phyloP scores from a whole-genome alignment of 768 basidiomycete genomes.

The Cytidiella melzeri region DNA sequence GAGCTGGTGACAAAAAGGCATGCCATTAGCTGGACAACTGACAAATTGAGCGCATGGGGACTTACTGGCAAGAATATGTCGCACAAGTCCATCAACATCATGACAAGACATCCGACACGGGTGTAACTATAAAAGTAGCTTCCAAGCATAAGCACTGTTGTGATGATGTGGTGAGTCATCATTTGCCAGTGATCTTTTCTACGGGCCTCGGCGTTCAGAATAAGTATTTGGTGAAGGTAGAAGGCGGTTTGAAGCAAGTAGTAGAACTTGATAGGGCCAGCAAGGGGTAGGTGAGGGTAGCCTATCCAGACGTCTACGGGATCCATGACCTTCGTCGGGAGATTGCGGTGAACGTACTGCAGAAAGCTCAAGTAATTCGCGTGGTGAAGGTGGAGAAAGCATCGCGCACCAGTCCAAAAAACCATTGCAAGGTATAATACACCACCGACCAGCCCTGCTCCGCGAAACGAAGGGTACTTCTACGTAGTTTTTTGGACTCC shows the following conservation, averaged over 20 bases:
- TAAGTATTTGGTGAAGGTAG: conserved; percentile 87
- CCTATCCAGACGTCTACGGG: conserved; percentile 65
- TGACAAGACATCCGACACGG: conserved; percentile 82
- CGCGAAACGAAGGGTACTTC: conserved; percentile 80
- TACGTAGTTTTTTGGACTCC: conserved; percentile 56
- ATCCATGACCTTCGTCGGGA: conserved; percentile 61
- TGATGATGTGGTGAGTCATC: conserved; percentile 94
- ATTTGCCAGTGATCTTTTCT: conserved; percentile 94
- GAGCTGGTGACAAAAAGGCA: conserved; percentile 39
- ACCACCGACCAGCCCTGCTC: conserved; percentile 91
- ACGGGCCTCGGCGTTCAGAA: conserved; percentile 88
- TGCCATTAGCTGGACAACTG: not conserved
- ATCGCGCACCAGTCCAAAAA: conserved; percentile 73
- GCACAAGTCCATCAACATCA: conserved; percentile 91
- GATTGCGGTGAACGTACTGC: conserved; percentile 75
- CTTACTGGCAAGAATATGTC: conserved; percentile 90
- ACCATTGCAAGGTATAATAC: conserved; percentile 75
- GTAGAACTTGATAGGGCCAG: conserved; percentile 83
- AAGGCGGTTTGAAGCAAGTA: conserved; percentile 83
- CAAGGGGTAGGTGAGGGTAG: conserved; percentile 79
- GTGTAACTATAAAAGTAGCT: conserved; percentile 85
- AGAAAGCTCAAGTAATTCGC: conserved; percentile 6
- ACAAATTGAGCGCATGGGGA: conserved; percentile 17
- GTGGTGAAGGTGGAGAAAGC: conserved; percentile 10
- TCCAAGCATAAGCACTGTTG: conserved; percentile 64